Percentiles rank a stretch among this genome's conserved stretches.
These are phyloP conservation scores for Aspergillus baeticus DNA, from an alignment of 495 filamentous ascomycete genomes.

Conservation along the genomic window DNA sequence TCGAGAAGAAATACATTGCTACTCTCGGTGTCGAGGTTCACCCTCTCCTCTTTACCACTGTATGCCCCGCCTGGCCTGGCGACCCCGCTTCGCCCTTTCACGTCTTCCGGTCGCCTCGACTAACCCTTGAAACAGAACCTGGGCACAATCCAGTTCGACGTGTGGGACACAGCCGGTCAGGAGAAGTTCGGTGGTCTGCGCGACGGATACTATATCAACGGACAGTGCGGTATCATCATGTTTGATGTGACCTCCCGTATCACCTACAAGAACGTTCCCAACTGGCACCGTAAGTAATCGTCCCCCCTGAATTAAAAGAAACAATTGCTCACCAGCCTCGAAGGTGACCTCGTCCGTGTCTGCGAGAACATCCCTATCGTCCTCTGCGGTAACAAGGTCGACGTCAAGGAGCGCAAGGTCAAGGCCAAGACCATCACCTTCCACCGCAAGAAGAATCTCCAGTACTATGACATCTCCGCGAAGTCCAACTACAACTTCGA, in stretches of 20 bases:
- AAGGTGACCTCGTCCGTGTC: constrained; percentile 97
- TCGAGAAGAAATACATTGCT: constrained; percentile 99
- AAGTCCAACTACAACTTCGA: constrained; percentile 99
- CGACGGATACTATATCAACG: constrained; percentile 99
- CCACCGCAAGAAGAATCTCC: constrained; percentile 99
- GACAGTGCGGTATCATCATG: constrained; percentile 99
- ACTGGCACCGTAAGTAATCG: constrained; percentile 95
- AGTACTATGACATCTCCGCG: constrained; percentile 99
- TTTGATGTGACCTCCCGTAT: constrained; percentile 99
- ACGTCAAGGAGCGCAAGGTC: constrained; percentile 99
- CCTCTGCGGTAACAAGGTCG: constrained; percentile 98
- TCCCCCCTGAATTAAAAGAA: not conserved
- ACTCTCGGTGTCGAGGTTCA: constrained; percentile 99
- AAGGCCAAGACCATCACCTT: constrained; percentile 99
- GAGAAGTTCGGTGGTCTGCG: constrained; percentile 99
- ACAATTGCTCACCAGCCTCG: constrained; percentile 13
- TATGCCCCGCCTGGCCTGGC: constrained; percentile 54
- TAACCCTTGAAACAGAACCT: constrained; percentile 70
- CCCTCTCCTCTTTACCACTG: constrained; percentile 88
- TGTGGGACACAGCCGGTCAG: constrained; percentile 99
- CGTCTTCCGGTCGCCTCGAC: constrained; percentile 25
- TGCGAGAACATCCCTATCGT: constrained; percentile 99
- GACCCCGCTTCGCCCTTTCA: constrained; percentile 30
- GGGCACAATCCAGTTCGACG: constrained; percentile 96
- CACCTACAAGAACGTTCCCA: constrained; percentile 99